phyloP scores from a whole-genome alignment of 2,329 filamentous ascomycete genomes.

The Penicillium sp. region DNA sequence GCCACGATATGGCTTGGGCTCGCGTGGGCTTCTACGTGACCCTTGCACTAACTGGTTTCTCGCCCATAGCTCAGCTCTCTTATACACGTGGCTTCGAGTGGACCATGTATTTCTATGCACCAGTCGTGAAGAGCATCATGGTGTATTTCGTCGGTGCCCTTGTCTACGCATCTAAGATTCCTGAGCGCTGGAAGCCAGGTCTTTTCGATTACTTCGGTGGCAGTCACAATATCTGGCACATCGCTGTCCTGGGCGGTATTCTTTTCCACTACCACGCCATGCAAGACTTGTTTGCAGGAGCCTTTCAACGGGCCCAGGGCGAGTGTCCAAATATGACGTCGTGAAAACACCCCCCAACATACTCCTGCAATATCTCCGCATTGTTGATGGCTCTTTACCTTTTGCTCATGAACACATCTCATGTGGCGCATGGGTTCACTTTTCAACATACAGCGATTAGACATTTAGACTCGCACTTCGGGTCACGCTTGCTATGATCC shows the following conservation, averaged over 20 bases:
- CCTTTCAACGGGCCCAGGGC: slow-evolving; percentile 65
- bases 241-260: slow-evolving; percentile 90
- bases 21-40: slow-evolving; percentile 89
- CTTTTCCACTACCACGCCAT: slow-evolving; percentile 96
- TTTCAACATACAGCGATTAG: slow-evolving; percentile 2
- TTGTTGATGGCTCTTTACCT: slow-evolving; percentile 4
- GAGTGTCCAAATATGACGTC: slow-evolving; percentile 36
- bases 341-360: slow-evolving; percentile 14
- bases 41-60: slow-evolving; percentile 81
- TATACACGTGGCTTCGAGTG: slow-evolving; percentile 73
- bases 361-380: not conserved
- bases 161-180: slow-evolving; percentile 87
- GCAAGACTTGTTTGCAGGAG: slow-evolving; percentile 85
- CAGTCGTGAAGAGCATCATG: slow-evolving; percentile 75
- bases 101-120: slow-evolving; percentile 87
- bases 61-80: slow-evolving; percentile 81
- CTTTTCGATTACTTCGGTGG: slow-evolving; percentile 94
- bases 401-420: slow-evolving; percentile 11
- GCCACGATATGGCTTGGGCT: slow-evolving; percentile 85
- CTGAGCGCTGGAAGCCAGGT: slow-evolving; percentile 88
- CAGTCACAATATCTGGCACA: slow-evolving; percentile 96
- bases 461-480: slow-evolving; percentile 1
- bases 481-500: slow-evolving; percentile 1
- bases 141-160: slow-evolving; percentile 84
- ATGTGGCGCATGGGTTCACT: not conserved